Evolutionary conservation across 768 basidiomycete species (phyloP).

Genomic region (Cantharellus anzutake): DNA sequence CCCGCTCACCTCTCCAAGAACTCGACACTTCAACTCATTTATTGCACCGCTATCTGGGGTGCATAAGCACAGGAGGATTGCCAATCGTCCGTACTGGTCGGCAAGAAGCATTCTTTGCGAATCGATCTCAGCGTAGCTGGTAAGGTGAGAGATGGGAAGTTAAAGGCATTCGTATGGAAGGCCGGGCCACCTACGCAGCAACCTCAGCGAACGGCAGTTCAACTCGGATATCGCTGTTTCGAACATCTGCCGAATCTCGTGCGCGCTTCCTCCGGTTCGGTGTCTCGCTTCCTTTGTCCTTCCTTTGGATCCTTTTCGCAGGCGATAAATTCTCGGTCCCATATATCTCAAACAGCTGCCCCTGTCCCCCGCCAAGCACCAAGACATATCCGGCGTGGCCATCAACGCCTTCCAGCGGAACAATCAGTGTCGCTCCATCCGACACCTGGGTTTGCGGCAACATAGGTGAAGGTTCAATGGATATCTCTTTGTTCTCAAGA

Average conservation of each 20-base stretch:
- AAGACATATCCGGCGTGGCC: conserved; percentile 36
- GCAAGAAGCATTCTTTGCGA: conserved; percentile 38
- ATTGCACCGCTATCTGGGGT: conserved; percentile 22
- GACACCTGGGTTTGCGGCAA: not conserved
- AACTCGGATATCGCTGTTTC: conserved; percentile 27
- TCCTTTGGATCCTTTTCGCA: not conserved
- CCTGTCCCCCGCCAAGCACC: conserved; percentile 38
- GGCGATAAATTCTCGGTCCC: not conserved
- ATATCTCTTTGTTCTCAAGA: conserved; percentile 12
- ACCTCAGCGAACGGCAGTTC: conserved; percentile 66
- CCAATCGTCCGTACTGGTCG: conserved; percentile 52
- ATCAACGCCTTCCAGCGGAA: conserved; percentile 2
- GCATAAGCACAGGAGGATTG: conserved; percentile 28
- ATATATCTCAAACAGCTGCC: conserved; percentile 10
- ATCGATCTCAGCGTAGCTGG: conserved; percentile 6
- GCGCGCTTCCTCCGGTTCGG: not conserved
- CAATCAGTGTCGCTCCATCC: conserved; percentile 3
- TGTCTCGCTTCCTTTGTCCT: not conserved
- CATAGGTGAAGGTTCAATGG: conserved; percentile 3
- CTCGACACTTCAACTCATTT: conserved; percentile 21
- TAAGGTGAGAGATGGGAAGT: not conserved
- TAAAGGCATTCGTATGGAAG: not conserved
- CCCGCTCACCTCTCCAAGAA: conserved; percentile 50
- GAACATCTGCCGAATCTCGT: conserved; percentile 16
- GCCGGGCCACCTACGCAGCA: conserved; percentile 32